Evolutionary conservation across 2,329 filamentous ascomycete genomes (phyloP), one percentile per base, ranked within the genome.

Genomic region (Grosmannia penicillata): DNA sequence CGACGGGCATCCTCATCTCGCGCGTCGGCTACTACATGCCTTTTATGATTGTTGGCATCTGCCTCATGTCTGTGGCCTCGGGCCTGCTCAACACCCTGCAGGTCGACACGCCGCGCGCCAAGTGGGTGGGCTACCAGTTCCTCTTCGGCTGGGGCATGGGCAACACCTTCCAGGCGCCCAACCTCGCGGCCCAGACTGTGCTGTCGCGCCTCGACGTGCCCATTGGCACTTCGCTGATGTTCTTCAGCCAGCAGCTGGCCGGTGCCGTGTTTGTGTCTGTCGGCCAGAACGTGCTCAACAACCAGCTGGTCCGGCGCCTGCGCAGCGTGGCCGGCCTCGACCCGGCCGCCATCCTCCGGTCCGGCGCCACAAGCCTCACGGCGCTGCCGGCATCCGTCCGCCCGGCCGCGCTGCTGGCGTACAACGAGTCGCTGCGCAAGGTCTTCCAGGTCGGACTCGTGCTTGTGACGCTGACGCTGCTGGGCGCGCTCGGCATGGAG

Each of bases 391-490:
- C 40, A 6, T 33, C 40, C 23, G 36, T 49, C 27, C 44, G 38
- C 27, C 36, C 34, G 0, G 27, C 38, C 1, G 49, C 49, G 29
- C 37, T 42, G 13, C 2, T 13, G 1, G 73, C 65, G 0, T 84
- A 84, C 57, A 82, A 82, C 50, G 52, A 60, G 19, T 63, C 75
- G 0, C 54, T 84, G 27, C 64, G 65, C 2, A 56, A 66, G 41
- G 67, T 68, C 1, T 83, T 79, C 50, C 68, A 72, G 43, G 70
- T 82, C 8, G 67, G 64, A 2, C 58, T 78, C 8, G 66, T 69
- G 2, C 57, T 76, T 49, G 61, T 65, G 1, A 60, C 60, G 8
- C 40, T 77, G 8, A 66, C 63, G 5, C 60, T 79, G 13, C 27
- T 78, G 8, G 76, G 72, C 1, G 62, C 66, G 0, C 48, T 64